Evolutionary conservation across 1,284 basidiomycete genomes (phyloP).

Genomic region (Earliella scabrosa): DNA sequence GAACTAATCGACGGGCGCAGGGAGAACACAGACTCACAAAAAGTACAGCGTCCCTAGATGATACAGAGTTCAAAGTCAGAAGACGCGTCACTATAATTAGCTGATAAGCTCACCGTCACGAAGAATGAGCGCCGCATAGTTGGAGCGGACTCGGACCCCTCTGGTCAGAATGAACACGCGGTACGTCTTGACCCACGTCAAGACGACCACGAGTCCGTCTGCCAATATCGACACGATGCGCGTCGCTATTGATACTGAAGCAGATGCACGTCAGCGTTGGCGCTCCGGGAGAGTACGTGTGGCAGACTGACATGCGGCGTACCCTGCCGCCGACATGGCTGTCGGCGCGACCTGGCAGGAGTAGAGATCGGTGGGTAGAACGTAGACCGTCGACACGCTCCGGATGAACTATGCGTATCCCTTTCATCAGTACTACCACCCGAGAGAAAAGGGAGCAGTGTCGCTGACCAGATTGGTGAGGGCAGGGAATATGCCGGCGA

Average conservation of each 20-base stretch:
- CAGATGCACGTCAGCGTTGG: too few relatives aligned
- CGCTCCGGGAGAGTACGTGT: not conserved
- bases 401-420: constrained; percentile 12
- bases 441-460: not conserved
- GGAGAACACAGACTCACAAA: too few relatives aligned
- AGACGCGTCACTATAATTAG: too few relatives aligned
- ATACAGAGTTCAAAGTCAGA: not conserved
- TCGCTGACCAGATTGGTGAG: constrained; percentile 18
- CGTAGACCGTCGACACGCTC: constrained; percentile 12
- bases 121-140: constrained; percentile 14
- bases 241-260: constrained; percentile 18
- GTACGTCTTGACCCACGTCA: constrained; percentile 26
- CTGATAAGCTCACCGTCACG: constrained; percentile 15
- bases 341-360: constrained; percentile 18
- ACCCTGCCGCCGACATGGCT: constrained; percentile 6
- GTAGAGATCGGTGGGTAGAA: constrained; percentile 12
- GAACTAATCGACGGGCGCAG: too few relatives aligned
- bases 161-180: constrained; percentile 11
- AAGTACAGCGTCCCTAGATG: constrained; percentile 19
- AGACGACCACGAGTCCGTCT: constrained; percentile 22
- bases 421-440: not conserved
- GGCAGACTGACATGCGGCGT: constrained; percentile 9
- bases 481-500: constrained; percentile 18
- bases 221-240: constrained; percentile 20
- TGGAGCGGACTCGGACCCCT: constrained; percentile 3